A percentile compares a stretch with the other conserved stretches of the same genome.
These are phyloP conservation scores for Lindgomyces ingoldianus DNA, from an alignment of 495 filamentous ascomycete genomes.

Conservation along the genomic window DNA sequence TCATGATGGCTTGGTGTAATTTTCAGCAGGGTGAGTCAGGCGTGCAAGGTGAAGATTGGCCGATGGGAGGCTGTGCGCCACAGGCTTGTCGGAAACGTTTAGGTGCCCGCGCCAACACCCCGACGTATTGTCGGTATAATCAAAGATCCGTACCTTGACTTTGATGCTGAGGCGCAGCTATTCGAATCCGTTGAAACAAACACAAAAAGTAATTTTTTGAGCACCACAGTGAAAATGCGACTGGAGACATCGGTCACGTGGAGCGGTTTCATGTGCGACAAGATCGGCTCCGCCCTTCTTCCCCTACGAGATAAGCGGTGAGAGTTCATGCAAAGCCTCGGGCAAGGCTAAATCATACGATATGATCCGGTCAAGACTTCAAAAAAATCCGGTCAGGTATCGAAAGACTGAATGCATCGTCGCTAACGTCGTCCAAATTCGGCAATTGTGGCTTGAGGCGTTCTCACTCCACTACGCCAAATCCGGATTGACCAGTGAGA, in stretches of 20 bases:
- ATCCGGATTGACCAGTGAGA: background rate
- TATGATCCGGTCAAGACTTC: background rate
- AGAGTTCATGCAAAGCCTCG: background rate
- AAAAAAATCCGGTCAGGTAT: background rate
- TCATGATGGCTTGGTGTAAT: too few species aligned
- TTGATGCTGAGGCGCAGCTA: background rate
- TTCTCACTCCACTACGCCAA: slow-evolving; percentile 1
- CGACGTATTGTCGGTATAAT: background rate
- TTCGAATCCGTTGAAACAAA: background rate
- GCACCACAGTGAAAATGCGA: background rate
- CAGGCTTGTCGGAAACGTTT: background rate
- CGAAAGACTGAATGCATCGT: background rate
- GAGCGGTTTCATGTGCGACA: too few species aligned
- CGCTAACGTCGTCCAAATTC: background rate
- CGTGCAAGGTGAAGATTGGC: too few species aligned
- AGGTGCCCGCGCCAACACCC: background rate
- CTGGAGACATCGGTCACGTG: background rate
- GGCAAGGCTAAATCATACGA: background rate
- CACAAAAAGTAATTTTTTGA: background rate
- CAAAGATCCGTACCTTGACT: background rate
- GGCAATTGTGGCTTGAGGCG: slow-evolving; percentile 2
- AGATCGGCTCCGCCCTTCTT: background rate
- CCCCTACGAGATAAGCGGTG: background rate
- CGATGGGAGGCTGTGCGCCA: too few species aligned
- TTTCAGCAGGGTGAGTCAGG: too few species aligned